Evolutionary conservation across 306 rosid genomes (phyloP).

Genomic region (Cicer yamashitae): DNA sequence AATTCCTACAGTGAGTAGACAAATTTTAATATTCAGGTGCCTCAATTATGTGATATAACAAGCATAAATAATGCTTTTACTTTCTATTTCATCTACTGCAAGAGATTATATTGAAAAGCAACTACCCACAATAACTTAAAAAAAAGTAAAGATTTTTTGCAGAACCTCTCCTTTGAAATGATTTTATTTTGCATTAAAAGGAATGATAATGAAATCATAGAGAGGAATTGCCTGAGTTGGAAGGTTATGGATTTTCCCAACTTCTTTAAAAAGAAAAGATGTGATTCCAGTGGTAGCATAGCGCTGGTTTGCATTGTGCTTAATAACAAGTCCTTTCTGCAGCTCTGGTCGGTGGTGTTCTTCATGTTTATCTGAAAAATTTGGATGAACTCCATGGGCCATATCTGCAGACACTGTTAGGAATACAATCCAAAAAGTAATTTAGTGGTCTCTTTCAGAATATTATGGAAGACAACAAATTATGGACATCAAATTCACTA

Average conservation of each 20-base stretch:
- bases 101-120: constrained; percentile 1
- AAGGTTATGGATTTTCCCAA: constrained; percentile 78
- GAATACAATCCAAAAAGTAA: constrained; percentile 44
- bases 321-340: constrained; percentile 91
- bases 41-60: constrained; percentile 14
- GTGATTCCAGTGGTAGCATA: constrained; percentile 95
- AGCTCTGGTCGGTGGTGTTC: constrained; percentile 89
- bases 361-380: constrained; percentile 89
- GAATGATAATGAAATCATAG: constrained; percentile 3
- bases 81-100: constrained; percentile 14
- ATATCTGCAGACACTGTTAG: constrained; percentile 93
- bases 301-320: constrained; percentile 96
- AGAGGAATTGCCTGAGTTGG: constrained; percentile 76
- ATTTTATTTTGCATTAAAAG: neutral
- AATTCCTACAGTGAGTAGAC: constrained; percentile 65
- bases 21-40: constrained; percentile 1
- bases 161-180: neutral
- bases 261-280: constrained; percentile 86
- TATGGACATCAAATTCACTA: constrained; percentile 14
- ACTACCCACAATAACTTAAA: neutral
- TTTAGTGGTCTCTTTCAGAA: constrained; percentile 42
- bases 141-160: neutral
- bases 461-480: constrained; percentile 22
- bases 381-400: constrained; percentile 99
- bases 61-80: neutral